Percentiles rank a stretch among this genome's conserved stretches.
These are phyloP conservation scores for Solanum chacoense DNA, from an alignment of 305 asterid genomes.

Conservation along the genomic window DNA sequence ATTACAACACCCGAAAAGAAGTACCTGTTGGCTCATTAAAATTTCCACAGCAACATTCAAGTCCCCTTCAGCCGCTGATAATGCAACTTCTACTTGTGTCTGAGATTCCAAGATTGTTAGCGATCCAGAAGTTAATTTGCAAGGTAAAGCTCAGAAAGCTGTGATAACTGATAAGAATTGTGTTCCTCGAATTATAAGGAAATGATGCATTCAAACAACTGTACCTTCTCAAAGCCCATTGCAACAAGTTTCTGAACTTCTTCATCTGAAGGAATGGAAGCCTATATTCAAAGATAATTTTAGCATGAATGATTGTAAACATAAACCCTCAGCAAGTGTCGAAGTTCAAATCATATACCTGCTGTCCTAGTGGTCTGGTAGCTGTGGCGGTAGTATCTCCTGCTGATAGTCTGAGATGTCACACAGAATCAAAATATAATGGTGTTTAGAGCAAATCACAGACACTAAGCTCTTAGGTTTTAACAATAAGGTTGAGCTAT, in stretches of 20 bases:
- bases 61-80: slow-evolving; percentile 92
- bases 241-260: slow-evolving; percentile 74
- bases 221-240: slow-evolving; percentile 95
- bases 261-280: slow-evolving; percentile 44
- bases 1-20: background rate
- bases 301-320: background rate
- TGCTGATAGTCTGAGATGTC: slow-evolving; percentile 38
- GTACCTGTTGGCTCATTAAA: slow-evolving; percentile 80
- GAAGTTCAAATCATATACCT: slow-evolving; percentile 7
- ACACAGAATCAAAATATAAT: slow-evolving; percentile 4
- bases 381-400: slow-evolving; percentile 26
- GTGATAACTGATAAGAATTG: background rate
- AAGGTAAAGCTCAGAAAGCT: background rate
- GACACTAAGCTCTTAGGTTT: background rate
- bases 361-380: slow-evolving; percentile 31
- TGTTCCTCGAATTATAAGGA: background rate
- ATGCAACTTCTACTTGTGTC: slow-evolving; percentile 95
- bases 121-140: background rate
- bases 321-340: background rate
- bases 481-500: background rate
- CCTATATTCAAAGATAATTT: slow-evolving; percentile 22
- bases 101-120: slow-evolving; percentile 16
- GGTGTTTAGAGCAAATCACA: background rate
- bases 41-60: slow-evolving; percentile 79
- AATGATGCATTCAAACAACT: background rate